phyloP scores from a whole-genome alignment of 805 yeast species.

The Teunomyces tritomae region DNA sequence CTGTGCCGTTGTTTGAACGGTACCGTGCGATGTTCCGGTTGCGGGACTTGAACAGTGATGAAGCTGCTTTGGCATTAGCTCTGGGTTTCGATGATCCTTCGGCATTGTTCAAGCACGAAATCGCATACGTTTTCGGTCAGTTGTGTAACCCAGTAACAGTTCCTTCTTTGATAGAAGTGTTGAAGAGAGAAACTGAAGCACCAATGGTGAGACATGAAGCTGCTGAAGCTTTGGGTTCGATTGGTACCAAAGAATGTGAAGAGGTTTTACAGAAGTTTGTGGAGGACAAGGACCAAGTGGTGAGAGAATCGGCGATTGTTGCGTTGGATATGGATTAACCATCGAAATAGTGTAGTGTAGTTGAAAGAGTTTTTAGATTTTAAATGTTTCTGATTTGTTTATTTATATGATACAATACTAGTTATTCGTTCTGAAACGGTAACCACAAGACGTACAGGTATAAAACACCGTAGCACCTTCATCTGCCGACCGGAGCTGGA shows the following conservation, averaged over 20 bases:
- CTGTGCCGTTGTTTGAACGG: constrained; percentile 81
- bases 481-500: constrained; percentile 96
- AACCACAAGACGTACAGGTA: constrained; percentile 91
- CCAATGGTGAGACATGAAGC: constrained; percentile 99
- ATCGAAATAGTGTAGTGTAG: constrained; percentile 81
- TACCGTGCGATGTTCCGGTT: constrained; percentile 98
- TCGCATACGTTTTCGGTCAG: constrained; percentile 98
- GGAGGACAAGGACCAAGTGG: constrained; percentile 82
- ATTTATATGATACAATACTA: constrained; percentile 21
- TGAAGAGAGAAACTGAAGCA: constrained; percentile 76
- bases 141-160: constrained; percentile 90
- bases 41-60: constrained; percentile 90
- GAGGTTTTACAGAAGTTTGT: constrained; percentile 81
- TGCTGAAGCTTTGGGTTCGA: constrained; percentile 96
- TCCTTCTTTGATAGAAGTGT: constrained; percentile 79
- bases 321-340: constrained; percentile 98
- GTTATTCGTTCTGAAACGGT: constrained; percentile 92
- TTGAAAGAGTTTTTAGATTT: constrained; percentile 36
- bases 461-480: constrained; percentile 99
- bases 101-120: constrained; percentile 95
- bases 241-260: constrained; percentile 92
- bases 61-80: constrained; percentile 90
- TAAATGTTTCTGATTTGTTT: too few species aligned
- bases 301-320: constrained; percentile 93
- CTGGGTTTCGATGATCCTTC: constrained; percentile 86